phyloP scores from a whole-genome alignment of 306 rosid species.

The Morella rubra region DNA sequence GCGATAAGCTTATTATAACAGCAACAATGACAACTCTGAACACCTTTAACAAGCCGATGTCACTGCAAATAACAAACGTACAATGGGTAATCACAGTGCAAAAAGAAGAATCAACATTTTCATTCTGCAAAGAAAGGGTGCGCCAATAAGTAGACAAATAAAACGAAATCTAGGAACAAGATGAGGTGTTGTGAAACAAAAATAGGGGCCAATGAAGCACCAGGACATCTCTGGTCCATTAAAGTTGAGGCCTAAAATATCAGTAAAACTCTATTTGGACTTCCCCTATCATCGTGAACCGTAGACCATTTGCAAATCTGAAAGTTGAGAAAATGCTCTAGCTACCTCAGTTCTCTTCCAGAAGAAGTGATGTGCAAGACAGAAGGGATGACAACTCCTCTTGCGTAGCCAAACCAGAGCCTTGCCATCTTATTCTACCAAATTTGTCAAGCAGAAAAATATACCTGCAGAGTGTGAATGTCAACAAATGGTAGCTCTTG shows the following conservation, averaged over 20 bases:
- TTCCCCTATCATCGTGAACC: neutral
- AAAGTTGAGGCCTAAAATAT: constrained; percentile 1
- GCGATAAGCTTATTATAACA: constrained; percentile 6
- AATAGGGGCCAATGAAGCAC: neutral
- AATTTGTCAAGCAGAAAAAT: constrained; percentile 73
- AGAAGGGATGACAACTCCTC: constrained; percentile 70
- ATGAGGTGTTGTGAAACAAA: neutral
- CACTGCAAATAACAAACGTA: constrained; percentile 17
- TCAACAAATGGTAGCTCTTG: constrained; percentile 2
- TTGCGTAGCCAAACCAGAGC: constrained; percentile 67
- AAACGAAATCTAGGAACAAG: neutral
- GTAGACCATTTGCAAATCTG: neutral
- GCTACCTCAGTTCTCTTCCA: constrained; percentile 51
- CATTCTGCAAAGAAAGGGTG: neutral
- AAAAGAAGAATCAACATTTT: neutral
- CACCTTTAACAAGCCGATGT: constrained; percentile 11
- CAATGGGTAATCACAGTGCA: neutral
- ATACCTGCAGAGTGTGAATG: constrained; percentile 48
- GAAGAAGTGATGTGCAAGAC: constrained; percentile 61
- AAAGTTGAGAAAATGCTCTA: neutral
- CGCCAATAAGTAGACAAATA: neutral
- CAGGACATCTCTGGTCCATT: neutral
- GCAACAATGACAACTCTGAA: neutral
- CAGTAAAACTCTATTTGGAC: neutral
- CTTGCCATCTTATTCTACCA: constrained; percentile 96